These are phyloP conservation scores for Mucor lusitanicus DNA, from an alignment of 371 early-diverging fungal genomes.

Conservation along the genomic window DNA sequence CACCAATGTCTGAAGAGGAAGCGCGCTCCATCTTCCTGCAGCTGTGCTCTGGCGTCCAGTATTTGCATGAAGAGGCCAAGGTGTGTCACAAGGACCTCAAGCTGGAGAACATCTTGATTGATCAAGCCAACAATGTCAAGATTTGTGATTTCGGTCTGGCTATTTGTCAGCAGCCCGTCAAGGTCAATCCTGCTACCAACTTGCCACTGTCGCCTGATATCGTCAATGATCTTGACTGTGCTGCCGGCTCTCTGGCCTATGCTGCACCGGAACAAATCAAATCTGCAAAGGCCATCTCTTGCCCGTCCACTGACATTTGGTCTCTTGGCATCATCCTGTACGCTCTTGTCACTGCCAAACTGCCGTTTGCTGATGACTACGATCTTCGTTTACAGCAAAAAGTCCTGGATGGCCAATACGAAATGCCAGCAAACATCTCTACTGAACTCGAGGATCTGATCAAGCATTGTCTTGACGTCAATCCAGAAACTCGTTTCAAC, in stretches of 20 bases:
- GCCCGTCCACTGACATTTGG: slow-evolving; percentile 77
- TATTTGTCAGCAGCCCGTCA: slow-evolving; percentile 44
- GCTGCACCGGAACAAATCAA: slow-evolving; percentile 73
- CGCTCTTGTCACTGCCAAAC: slow-evolving; percentile 63
- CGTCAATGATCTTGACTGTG: slow-evolving; percentile 18
- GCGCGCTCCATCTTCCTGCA: slow-evolving; percentile 66
- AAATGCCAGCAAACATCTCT: slow-evolving; percentile 31
- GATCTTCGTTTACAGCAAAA: slow-evolving; percentile 68
- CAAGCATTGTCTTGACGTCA: slow-evolving; percentile 13
- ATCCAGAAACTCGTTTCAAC: slow-evolving; percentile 17
- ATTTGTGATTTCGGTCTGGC: slow-evolving; percentile 88
- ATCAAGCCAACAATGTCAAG: slow-evolving; percentile 55
- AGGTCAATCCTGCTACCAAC: slow-evolving; percentile 4
- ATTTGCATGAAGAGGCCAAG: slow-evolving; percentile 72
- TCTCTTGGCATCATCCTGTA: slow-evolving; percentile 76
- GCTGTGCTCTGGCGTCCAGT: slow-evolving; percentile 68
- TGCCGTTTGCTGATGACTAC: slow-evolving; percentile 78
- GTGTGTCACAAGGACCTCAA: slow-evolving; percentile 91
- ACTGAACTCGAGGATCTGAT: slow-evolving; percentile 17
- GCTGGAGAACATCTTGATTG: slow-evolving; percentile 82
- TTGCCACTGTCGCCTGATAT: slow-evolving; percentile 18
- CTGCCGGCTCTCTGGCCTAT: slow-evolving; percentile 74
- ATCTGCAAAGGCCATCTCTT: slow-evolving; percentile 36
- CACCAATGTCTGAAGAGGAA: slow-evolving; percentile 46
- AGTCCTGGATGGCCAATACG: slow-evolving; percentile 54